phyloP scores from a whole-genome alignment of 1,139 yeast species.

The Taiozyma sp. region DNA sequence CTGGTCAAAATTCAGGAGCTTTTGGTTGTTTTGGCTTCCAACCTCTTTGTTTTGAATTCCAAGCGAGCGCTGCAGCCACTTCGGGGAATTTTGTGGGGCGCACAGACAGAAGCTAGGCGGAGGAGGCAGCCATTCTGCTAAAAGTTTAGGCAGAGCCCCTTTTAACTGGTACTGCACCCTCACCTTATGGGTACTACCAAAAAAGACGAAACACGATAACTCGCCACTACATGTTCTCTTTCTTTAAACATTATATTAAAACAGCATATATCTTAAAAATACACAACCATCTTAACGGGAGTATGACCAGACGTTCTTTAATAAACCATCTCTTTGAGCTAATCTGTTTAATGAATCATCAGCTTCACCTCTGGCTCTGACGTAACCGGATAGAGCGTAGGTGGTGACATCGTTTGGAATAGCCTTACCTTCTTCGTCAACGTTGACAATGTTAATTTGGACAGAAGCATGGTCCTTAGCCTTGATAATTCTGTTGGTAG shows the following conservation, averaged over 20 bases:
- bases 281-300: conserved; percentile 31
- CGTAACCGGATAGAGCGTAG: conserved; percentile 96
- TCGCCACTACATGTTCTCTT: background rate
- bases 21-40: background rate
- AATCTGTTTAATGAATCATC: conserved; percentile 99
- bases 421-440: conserved; percentile 95
- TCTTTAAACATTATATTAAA: background rate
- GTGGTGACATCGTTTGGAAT: conserved; percentile 89
- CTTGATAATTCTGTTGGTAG: conserved; percentile 99
- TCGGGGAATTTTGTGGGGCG: background rate
- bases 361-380: conserved; percentile 89
- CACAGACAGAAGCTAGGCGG: background rate
- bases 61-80: background rate
- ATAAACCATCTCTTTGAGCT: conserved; percentile 98
- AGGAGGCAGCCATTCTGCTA: background rate
- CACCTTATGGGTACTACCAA: background rate
- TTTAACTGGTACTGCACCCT: too few relatives aligned
- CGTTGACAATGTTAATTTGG: conserved; percentile 83
- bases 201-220: background rate
- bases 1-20: background rate
- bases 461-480: conserved; percentile 99
- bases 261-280: background rate
- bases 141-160: background rate
- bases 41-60: background rate
- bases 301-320: conserved; percentile 98